Evolutionary conservation across 2,329 filamentous ascomycete species (phyloP).

Genomic region (Cryphonectria nitschkei): DNA sequence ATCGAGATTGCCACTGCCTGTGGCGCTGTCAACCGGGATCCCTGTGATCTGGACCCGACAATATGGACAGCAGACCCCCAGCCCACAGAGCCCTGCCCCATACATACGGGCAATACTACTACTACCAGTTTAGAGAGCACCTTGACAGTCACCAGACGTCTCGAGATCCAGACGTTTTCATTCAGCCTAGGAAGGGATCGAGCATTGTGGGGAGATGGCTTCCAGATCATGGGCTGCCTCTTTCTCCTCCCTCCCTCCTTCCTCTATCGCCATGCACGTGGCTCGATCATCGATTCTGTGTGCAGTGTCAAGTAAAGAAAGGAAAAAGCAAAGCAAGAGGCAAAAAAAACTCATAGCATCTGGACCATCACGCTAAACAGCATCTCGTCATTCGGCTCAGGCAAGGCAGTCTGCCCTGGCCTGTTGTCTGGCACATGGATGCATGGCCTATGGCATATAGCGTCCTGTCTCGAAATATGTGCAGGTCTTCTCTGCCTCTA

Average conservation of each 20-base stretch:
- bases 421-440: too few relatives aligned
- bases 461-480: too few relatives aligned
- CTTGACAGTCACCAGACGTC: background rate
- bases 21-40: conserved; percentile 7
- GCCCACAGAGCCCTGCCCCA: background rate
- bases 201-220: background rate
- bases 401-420: too few relatives aligned
- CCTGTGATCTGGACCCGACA: conserved; percentile 6
- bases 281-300: background rate
- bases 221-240: conserved; percentile 1
- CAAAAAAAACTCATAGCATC: too few relatives aligned
- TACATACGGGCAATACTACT: background rate
- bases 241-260: background rate
- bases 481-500: background rate
- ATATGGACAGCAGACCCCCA: background rate
- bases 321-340: background rate
- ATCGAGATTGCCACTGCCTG: conserved; percentile 6
- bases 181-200: background rate
- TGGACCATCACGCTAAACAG: too few relatives aligned
- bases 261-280: background rate
- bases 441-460: too few relatives aligned
- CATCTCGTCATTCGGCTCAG: too few relatives aligned
- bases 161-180: background rate
- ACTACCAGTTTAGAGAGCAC: background rate
- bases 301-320: background rate